phyloP scores from a whole-genome alignment of 352 stramenopile species.

The Pythium utonaiense region DNA sequence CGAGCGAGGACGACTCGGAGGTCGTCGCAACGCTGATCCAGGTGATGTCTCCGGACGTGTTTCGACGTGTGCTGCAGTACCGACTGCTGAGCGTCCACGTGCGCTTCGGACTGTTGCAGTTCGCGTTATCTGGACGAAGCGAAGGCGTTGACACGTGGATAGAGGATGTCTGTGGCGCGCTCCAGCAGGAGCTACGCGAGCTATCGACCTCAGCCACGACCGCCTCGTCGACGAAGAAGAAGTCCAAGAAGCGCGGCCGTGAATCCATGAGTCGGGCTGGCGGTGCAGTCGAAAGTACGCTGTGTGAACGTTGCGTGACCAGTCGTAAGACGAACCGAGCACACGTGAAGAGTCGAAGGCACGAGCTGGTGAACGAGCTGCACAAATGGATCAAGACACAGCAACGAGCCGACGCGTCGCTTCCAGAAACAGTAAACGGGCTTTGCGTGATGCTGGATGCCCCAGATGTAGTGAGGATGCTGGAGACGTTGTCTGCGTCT shows the following conservation, averaged over 20 bases:
- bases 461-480: slow-evolving; percentile 7
- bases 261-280: background rate
- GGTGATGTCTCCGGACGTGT: slow-evolving; percentile 1
- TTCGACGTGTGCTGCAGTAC: slow-evolving; percentile 9
- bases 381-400: slow-evolving; percentile 2
- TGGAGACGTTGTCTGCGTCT: background rate
- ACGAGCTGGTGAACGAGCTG: background rate
- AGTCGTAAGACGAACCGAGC: background rate
- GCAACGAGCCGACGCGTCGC: background rate
- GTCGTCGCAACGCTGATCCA: slow-evolving; percentile 4
- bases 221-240: background rate
- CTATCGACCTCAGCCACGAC: slow-evolving; percentile 1
- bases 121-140: background rate
- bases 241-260: slow-evolving; percentile 22
- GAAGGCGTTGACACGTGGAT: background rate
- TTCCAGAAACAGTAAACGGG: background rate
- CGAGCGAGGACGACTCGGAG: slow-evolving; percentile 24
- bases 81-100: slow-evolving; percentile 1
- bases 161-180: background rate
- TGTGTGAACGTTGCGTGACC: background rate
- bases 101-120: slow-evolving; percentile 12
- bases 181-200: slow-evolving; percentile 15
- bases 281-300: background rate
- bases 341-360: background rate
- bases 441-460: slow-evolving; percentile 11